Evolutionary conservation across 345 rosid species (phyloP), one percentile per base, ranked within the genome.

Genomic region (Cardiospermum halicacabum): DNA sequence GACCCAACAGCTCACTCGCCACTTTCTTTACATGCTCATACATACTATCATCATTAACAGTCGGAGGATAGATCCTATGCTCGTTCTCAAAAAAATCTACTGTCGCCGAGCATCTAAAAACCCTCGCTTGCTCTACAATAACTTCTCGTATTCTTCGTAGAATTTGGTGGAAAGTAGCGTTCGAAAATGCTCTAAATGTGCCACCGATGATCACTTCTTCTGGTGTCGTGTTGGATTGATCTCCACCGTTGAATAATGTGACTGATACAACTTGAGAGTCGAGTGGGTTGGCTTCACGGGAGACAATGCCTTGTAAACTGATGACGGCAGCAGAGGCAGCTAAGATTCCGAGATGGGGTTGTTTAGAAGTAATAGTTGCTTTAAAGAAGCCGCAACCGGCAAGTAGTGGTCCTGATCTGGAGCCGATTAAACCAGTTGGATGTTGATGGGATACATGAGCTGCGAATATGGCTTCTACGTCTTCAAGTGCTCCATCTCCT

Each of bases 251-350:
- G 70, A 89, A 74, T 3, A 84, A 75, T 10, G 97, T 85, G 55
- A 89, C 97, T 1, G 97, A 90, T 15, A 90, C 95, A 9, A 90
- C 97, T 94, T 88, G 96, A 5, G 97, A 76, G 26, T 91, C 97
- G 21, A 91, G 59, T 22, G 97, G 97, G 60, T 85, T 85, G 4
- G 94, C 89, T 82, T 91, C 96, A 3, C 96, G 91, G 21, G 97
- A 91, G 7, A 91, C 90, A 45, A 91, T 82, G 30, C 94, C 86
- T 49, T 92, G 98, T 56, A 92, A 77, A 69, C 96, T 92, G 18
- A 89, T 85, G 1, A 92, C 89, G 0, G 84, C 83, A 0, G 98
- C 87, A 0, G 96, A 82, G 68, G 98, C 92, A 0, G 94, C 94
- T 53, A 92, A 57, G 26, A 27, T 51, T 64, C n/a, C 58, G 70